phyloP scores from a whole-genome alignment of 768 basidiomycete species.

The Tricholoma terreum region DNA sequence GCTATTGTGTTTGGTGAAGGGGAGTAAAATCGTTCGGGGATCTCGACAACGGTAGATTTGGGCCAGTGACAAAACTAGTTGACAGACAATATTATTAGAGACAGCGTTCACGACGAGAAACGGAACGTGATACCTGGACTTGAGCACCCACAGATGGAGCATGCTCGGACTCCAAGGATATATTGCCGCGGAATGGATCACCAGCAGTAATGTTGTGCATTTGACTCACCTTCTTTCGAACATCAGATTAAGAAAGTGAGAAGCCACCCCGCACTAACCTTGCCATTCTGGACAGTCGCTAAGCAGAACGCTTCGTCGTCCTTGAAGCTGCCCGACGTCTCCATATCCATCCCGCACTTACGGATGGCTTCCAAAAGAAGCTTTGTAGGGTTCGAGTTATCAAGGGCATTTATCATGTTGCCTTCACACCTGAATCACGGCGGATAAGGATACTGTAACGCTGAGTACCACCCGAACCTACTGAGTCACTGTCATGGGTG shows the following conservation, averaged over 20 bases:
- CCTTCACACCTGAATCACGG: constrained; percentile 55
- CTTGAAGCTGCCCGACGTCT: constrained; percentile 35
- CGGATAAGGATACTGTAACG: neutral
- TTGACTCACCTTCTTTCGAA: constrained; percentile 35
- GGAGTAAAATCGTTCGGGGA: constrained; percentile 4
- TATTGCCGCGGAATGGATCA: constrained; percentile 65
- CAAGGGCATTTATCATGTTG: constrained; percentile 62
- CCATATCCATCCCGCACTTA: constrained; percentile 28
- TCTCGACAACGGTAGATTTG: constrained; percentile 12
- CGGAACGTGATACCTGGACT: constrained; percentile 39
- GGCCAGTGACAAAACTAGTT: constrained; percentile 43
- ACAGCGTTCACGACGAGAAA: neutral
- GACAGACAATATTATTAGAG: constrained; percentile 2
- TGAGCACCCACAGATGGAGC: constrained; percentile 49
- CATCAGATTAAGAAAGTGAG: neutral
- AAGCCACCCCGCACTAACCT: constrained; percentile 18
- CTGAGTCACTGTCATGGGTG: constrained; percentile 53
- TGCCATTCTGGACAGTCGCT: constrained; percentile 35
- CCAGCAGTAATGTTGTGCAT: constrained; percentile 65
- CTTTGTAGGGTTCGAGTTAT: constrained; percentile 57
- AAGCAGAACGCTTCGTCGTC: constrained; percentile 59
- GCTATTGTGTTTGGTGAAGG: constrained; percentile 5
- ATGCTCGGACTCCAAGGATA: constrained; percentile 54
- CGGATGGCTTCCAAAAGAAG: constrained; percentile 55
- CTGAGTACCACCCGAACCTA: constrained; percentile 21